Evolutionary conservation across 768 basidiomycete genomes (phyloP).

Genomic region (Termitomyces sp.): DNA sequence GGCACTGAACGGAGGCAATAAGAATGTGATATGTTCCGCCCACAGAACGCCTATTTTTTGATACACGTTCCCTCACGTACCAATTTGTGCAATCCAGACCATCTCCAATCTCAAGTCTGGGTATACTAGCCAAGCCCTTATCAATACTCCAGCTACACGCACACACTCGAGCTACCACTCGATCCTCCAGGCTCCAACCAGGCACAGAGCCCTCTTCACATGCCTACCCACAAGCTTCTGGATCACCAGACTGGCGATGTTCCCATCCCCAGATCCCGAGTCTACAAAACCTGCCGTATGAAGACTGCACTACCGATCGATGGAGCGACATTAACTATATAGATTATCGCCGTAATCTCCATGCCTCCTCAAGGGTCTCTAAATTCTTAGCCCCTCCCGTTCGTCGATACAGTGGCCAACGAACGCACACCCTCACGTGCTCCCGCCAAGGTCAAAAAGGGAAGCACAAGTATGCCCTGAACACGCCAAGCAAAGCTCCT

Average conservation of each 20-base stretch:
- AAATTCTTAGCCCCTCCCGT: neutral
- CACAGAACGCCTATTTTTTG: neutral
- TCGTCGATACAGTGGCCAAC: neutral
- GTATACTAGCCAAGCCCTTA: neutral
- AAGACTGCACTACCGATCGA: neutral
- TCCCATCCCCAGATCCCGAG: neutral
- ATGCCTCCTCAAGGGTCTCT: neutral
- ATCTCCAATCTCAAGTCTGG: neutral
- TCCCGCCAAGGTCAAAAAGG: neutral
- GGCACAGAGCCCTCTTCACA: neutral
- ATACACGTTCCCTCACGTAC: neutral
- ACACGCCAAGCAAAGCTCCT: neutral
- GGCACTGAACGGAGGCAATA: neutral
- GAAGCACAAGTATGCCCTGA: neutral
- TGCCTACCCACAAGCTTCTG: neutral
- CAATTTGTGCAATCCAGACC: neutral
- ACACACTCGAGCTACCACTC: neutral
- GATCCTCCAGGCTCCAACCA: neutral
- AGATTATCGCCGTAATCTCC: constrained; percentile 8
- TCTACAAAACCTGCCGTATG: neutral
- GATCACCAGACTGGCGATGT: neutral
- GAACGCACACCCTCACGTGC: neutral
- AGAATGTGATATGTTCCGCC: neutral
- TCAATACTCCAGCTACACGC: neutral
- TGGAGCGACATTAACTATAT: neutral